Evolutionary conservation across 2,329 filamentous ascomycete species (phyloP), one percentile per base, ranked within the genome.

Genomic region (Xylaria sp.): DNA sequence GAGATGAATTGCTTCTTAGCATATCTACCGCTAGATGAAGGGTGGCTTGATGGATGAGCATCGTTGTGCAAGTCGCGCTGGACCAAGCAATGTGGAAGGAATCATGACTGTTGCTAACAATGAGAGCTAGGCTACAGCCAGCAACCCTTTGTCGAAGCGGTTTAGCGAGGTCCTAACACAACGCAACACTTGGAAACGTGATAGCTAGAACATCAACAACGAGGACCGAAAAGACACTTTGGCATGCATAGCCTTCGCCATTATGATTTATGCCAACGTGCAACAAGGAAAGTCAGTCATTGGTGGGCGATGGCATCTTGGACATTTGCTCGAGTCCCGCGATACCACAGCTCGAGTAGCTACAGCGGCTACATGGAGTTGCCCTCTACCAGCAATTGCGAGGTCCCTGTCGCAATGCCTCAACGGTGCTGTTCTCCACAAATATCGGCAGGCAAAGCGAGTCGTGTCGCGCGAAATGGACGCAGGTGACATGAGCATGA

Each of bases 401-500:
- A n/a, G n/a, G n/a, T n/a, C n/a, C n/a, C n/a, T n/a, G n/a, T 17
- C 43, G 19, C 17, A 19, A 58, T 17, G 37, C n/a, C 37, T 51
- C 21, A 35, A 45, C 21, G 37, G 42, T 25, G 28, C 38, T 4
- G 25, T n/a, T 37, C 52, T 47, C 46, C 61, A 35, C 43, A 56
- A 35, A 21, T 43, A 25, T 15, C 28, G 31, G n/a, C 35, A 35
- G 49, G 9, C 31, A 43, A 38, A 7, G 33, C 33, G 49, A 35
- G 46, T 31, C 21, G 28, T 23, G 37, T 37, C 35, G 51, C 25
- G 54, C 28, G 12, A 38, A 28, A 25, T 7, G 28, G 9, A 51
- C 21, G 35, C 54, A 35, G 42, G 60, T 63, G 63, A 65, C 51
- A 54, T 53, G 28, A 53, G 45, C 19, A 43, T 54, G 46, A 43